Evolutionary conservation across 1,139 yeast species (phyloP), one percentile per base, ranked within the genome.

Genomic region (Lodderomyces margitis): DNA sequence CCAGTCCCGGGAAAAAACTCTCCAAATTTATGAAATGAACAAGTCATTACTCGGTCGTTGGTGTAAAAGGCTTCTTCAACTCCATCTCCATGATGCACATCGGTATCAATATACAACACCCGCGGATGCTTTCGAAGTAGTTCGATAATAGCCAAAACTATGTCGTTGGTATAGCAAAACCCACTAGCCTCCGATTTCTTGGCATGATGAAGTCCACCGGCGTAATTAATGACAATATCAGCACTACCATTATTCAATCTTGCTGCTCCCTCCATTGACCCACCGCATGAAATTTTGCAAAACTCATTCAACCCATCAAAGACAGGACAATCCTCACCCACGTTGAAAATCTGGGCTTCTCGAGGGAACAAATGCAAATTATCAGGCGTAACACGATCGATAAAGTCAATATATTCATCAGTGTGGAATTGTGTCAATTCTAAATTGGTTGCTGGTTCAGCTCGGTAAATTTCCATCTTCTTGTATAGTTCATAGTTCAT

Each of bases 371-470:
- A 66, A 48, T 91, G 96, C 66, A 91, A 74, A 61, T 91, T 92
- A 59, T 92, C 98, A 2, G 98, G 98, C 3, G 96, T 84, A 23
- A 89, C 97, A 42, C 98, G 75, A 41, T 95, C 86, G 52, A 92
- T 70, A 60, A 92, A 92, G 64, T 92, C 98, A 51, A 92, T 87
- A 61, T 92, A 92, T 62, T 92, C 98, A 65, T 92, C 98, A 3
- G 98, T 89, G 61, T 92, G 98, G 63, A 92, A 91, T 66, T 92
- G 98, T 55, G 97, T 88, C 96, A 92, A 89, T 61, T 92, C 98
- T 65, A 91, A 96, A 61, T 89, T 87, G 23, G 98, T 92, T 36
- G 98, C 98, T 0, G 98, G 98, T 62, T 92, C 89, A 34, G 98
- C 98, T 44, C 95, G 70, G 63, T 92, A 92, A 41, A 92, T 91